Conservation (phyloP, 257 asterid species). For the Penstemon davidsonii region DNA sequence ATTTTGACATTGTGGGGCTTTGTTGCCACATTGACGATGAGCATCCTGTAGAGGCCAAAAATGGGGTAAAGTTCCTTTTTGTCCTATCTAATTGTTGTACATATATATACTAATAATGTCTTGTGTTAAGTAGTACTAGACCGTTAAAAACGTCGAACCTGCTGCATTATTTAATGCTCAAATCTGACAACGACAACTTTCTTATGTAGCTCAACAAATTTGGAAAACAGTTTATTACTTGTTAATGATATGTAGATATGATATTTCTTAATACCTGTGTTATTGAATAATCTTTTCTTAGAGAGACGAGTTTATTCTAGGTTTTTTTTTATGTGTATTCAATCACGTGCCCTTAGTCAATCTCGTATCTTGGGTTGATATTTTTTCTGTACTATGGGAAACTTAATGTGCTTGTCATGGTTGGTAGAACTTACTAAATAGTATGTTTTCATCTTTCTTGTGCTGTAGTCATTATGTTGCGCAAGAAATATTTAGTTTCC, state of each 20-base stretch:
- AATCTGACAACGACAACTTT: not conserved
- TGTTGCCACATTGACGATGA: conserved; percentile 90
- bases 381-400: not conserved
- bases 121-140: not conserved
- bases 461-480: conserved; percentile 11
- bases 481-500: conserved; percentile 5
- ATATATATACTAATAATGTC: not conserved
- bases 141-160: not conserved
- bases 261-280: not conserved
- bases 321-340: not conserved
- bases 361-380: too few species aligned
- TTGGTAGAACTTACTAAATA: not conserved
- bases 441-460: not conserved
- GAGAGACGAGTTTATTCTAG: not conserved
- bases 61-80: conserved; percentile 53
- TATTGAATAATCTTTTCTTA: not conserved
- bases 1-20: conserved; percentile 73
- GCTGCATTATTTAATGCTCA: not conserved
- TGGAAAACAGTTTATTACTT: not conserved
- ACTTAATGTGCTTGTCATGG: not conserved
- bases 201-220: conserved; percentile 6
- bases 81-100: conserved; percentile 4
- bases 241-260: conserved; percentile 10
- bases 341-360: too few species aligned
- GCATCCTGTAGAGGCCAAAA: conserved; percentile 79